A percentile compares a stretch with the other conserved stretches of the same genome.
phyloP scores from a whole-genome alignment of 495 filamentous ascomycete species.

The Neurospora sp. region DNA sequence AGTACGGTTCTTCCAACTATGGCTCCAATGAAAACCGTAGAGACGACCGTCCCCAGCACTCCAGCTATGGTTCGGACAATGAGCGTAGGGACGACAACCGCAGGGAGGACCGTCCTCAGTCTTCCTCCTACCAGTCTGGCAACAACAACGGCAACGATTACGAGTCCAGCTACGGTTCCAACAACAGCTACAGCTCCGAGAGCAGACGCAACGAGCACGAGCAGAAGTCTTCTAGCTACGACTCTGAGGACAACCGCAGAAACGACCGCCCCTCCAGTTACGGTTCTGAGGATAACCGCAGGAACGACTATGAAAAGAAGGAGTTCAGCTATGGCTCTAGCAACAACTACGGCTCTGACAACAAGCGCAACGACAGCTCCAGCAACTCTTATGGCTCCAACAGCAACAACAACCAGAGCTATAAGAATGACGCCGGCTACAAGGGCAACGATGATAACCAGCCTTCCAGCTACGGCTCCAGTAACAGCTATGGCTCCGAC shows the following conservation, averaged over 20 bases:
- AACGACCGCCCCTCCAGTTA: not conserved
- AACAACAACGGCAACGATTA: not conserved
- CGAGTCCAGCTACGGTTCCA: not conserved
- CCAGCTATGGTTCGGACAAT: not conserved
- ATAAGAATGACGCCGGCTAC: not conserved
- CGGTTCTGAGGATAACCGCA: not conserved
- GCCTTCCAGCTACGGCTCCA: not conserved
- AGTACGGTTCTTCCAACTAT: not conserved
- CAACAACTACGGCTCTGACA: not conserved
- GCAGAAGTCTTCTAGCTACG: not conserved
- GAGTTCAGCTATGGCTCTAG: not conserved
- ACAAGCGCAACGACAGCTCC: not conserved
- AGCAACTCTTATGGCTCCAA: not conserved
- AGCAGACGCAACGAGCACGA: not conserved
- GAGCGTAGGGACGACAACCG: not conserved
- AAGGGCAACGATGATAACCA: not conserved
- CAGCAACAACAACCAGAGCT: not conserved
- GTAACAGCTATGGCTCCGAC: conserved; percentile 11
- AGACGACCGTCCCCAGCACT: not conserved
- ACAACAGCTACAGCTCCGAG: not conserved
- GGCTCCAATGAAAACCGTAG: not conserved
- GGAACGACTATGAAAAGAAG: not conserved
- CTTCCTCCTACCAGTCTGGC: not conserved
- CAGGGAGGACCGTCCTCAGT: not conserved
- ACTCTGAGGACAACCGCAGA: not conserved